Percentiles rank a stretch among this genome's conserved stretches.
Evolutionary conservation across 805 yeast species (phyloP).

Genomic region (Saccharomyces mikatae): DNA sequence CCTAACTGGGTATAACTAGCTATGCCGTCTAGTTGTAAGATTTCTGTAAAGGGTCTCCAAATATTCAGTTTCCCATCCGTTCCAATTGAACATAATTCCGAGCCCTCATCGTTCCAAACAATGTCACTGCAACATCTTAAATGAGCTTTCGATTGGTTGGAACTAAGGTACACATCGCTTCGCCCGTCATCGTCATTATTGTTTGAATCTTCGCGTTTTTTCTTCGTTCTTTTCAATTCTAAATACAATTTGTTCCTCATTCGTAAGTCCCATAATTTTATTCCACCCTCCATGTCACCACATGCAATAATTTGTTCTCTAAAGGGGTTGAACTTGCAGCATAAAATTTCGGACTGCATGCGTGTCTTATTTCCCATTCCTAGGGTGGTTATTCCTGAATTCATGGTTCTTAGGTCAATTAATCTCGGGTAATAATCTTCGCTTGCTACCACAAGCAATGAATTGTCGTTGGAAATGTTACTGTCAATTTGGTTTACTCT

Average conservation of each 20-base stretch:
- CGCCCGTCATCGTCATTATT: background rate
- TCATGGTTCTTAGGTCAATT: slow-evolving; percentile 63
- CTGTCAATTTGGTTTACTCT: slow-evolving; percentile 61
- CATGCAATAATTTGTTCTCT: slow-evolving; percentile 56
- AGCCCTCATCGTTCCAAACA: slow-evolving; percentile 63
- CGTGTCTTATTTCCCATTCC: slow-evolving; percentile 52
- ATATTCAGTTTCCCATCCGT: slow-evolving; percentile 71
- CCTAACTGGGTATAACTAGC: slow-evolving; percentile 9
- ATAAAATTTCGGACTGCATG: slow-evolving; percentile 28
- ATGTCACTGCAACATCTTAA: slow-evolving; percentile 72
- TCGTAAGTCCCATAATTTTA: slow-evolving; percentile 80
- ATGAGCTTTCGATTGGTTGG: slow-evolving; percentile 48
- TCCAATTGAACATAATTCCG: slow-evolving; percentile 57
- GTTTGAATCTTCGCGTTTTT: slow-evolving; percentile 2
- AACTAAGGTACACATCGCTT: background rate
- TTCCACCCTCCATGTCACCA: slow-evolving; percentile 77
- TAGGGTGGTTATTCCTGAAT: slow-evolving; percentile 61
- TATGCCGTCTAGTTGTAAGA: slow-evolving; percentile 1
- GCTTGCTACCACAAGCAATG: slow-evolving; percentile 56
- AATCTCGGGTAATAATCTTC: slow-evolving; percentile 65
- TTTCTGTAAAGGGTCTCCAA: slow-evolving; percentile 41
- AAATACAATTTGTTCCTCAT: slow-evolving; percentile 17
- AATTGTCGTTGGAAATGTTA: slow-evolving; percentile 35
- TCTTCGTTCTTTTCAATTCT: slow-evolving; percentile 11
- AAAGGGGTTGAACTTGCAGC: slow-evolving; percentile 70